Conservation (phyloP, 345 rosid species). For the Eutrema yunnanense region DNA sequence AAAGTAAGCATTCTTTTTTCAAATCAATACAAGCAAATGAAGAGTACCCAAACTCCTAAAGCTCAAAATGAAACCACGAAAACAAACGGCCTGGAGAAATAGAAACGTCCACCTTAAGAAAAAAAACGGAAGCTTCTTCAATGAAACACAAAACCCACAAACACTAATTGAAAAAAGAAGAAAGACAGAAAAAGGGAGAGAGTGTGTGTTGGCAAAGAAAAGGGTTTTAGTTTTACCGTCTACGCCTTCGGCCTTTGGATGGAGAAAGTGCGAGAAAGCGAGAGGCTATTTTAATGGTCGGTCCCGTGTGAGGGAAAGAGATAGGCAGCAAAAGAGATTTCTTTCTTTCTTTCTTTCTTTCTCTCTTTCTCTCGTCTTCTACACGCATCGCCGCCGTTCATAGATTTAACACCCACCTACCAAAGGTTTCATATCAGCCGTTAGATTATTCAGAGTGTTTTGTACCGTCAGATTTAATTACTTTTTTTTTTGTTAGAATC, state of each 20-base stretch:
- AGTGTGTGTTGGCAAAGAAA: background rate
- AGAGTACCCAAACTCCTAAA: slow-evolving; percentile 3
- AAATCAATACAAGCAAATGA: slow-evolving; percentile 13
- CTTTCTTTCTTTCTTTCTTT: background rate
- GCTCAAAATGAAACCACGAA: slow-evolving; percentile 12
- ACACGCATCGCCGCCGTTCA: slow-evolving; percentile 23
- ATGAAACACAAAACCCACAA: background rate
- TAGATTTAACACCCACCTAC: slow-evolving; percentile 1
- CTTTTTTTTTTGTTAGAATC: background rate
- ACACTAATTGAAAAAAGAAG: background rate
- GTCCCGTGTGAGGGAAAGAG: slow-evolving; percentile 27
- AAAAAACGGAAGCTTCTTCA: slow-evolving; percentile 6
- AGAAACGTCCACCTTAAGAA: background rate
- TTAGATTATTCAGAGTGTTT: background rate
- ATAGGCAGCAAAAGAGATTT: background rate
- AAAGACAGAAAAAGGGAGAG: background rate
- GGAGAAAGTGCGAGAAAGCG: slow-evolving; percentile 10
- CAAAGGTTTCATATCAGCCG: background rate
- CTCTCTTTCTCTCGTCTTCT: background rate
- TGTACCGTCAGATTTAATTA: slow-evolving; percentile 5
- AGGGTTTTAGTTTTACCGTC: slow-evolving; percentile 10
- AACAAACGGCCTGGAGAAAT: background rate
- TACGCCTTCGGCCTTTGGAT: slow-evolving; percentile 6
- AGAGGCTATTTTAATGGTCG: slow-evolving; percentile 22
- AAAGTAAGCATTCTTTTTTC: background rate